Base-by-base conservation (phyloP, 179 eudicot genomes). In the Camellia oleifera region DNA sequence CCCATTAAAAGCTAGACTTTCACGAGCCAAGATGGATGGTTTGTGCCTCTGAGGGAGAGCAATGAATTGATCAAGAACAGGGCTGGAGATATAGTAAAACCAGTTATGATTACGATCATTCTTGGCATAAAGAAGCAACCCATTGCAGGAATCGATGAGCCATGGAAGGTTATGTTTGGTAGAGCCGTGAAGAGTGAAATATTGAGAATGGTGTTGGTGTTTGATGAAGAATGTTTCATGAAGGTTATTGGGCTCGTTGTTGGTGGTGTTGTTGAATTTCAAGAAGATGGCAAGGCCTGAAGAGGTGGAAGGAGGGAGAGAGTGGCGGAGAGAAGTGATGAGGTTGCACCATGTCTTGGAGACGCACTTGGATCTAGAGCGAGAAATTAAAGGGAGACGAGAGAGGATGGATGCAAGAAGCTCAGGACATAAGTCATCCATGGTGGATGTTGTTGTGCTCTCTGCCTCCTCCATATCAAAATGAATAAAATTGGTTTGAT, bases 81-180 rank as follows among this genome's bases (percentile, higher is more conserved):
- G 76, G 74, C 60, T 69, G 8, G 50, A 76, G 4, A 81, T 56
- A 15, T 52, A 71, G 76, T 76, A 81, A 26, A 17, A 58, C 83
- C 83, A 81, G 40, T 15, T 18, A 61, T 20, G 64, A 23, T 7
- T 13, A 26, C n/a, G 13, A 13, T 48, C 75, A 6, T 17, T 17
- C 32, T 78, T 54, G 76, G 76, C 79, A 45, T 81, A 81, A 12
- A 81, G 83, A 32, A 81, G 62, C 54, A 81, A 26, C n/a, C 83
- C 83, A 4, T 76, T 76, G 80, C 80, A 81, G 23, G 83, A 81
- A 70, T 81, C 79, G 42, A 81, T 13, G 7, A 81, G 14, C 40
- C 46, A 69, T 2, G 70, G 76, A 14, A 32, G 48, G 15, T 23
- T 45, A 13, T 58, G 76, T 8, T 3, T 23, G 20, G 17, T 42